These are phyloP conservation scores for Psilocybe mexicana DNA, from an alignment of 1,284 basidiomycete genomes.

Conservation along the genomic window DNA sequence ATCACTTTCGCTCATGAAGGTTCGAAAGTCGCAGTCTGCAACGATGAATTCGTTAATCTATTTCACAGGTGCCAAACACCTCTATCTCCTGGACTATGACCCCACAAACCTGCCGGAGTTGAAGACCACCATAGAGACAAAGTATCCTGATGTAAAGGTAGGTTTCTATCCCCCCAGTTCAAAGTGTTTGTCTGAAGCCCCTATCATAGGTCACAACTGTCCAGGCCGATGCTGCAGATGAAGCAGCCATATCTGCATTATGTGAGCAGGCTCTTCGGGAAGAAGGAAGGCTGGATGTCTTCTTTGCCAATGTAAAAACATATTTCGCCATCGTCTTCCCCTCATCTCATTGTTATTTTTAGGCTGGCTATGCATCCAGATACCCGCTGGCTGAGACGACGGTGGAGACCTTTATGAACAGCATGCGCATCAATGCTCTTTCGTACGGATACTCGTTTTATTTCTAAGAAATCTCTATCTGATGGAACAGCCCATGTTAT, in stretches of 20 bases:
- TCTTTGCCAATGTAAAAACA: constrained; percentile 84
- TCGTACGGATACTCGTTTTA: constrained; percentile 54
- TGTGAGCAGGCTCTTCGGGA: constrained; percentile 78
- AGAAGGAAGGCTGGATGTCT: constrained; percentile 86
- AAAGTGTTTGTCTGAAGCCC: neutral
- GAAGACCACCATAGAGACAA: constrained; percentile 63
- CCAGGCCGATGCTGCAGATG: constrained; percentile 84
- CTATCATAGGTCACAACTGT: constrained; percentile 60
- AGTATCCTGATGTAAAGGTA: constrained; percentile 82
- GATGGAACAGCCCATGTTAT: neutral
- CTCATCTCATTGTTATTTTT: neutral
- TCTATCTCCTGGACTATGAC: constrained; percentile 85
- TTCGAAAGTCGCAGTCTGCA: constrained; percentile 23
- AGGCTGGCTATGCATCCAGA: constrained; percentile 66
- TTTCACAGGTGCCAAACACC: constrained; percentile 72
- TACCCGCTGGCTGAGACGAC: constrained; percentile 57
- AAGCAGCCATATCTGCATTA: constrained; percentile 65
- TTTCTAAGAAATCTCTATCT: constrained; percentile 2
- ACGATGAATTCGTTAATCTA: neutral
- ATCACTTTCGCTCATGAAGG: constrained; percentile 83
- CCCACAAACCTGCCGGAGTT: constrained; percentile 72
- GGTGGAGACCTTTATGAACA: constrained; percentile 70
- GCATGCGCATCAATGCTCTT: constrained; percentile 79
- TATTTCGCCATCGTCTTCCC: neutral
- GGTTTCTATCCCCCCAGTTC: constrained; percentile 2